phyloP scores from a whole-genome alignment of 805 yeast genomes.

The Clavispora asparagi region DNA sequence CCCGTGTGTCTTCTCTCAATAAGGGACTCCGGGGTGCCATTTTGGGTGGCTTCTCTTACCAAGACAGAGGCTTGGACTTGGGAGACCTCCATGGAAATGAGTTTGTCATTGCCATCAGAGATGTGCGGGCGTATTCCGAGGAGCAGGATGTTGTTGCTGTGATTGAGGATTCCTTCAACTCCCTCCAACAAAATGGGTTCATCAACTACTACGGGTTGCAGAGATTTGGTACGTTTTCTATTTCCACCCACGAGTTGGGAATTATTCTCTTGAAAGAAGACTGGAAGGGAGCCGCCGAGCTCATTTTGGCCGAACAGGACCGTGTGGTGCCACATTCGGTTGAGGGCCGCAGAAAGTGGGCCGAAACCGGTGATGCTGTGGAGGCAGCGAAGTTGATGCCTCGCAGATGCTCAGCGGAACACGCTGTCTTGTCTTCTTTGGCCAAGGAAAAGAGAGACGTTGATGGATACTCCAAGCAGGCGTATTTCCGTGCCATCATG shows the following conservation, averaged over 20 bases:
- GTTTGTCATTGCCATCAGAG: conserved; percentile 78
- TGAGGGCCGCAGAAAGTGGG: conserved; percentile 82
- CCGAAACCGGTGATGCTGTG: conserved; percentile 59
- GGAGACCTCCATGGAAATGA: conserved; percentile 91
- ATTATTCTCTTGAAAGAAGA: conserved; percentile 61
- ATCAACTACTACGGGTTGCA: conserved; percentile 98
- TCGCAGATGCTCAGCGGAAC: conserved; percentile 80
- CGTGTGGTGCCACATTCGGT: conserved; percentile 76
- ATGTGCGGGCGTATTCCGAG: conserved; percentile 43
- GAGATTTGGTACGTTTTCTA: conserved; percentile 92
- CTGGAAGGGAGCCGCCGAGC: conserved; percentile 76
- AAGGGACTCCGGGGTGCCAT: conserved; percentile 69
- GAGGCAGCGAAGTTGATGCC: conserved; percentile 77
- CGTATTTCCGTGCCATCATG: conserved; percentile 78
- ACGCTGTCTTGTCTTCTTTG: conserved; percentile 59
- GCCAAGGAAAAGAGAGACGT: conserved; percentile 45
- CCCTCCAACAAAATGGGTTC: conserved; percentile 67
- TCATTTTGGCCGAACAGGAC: conserved; percentile 81
- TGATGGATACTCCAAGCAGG: conserved; percentile 38
- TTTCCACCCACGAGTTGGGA: conserved; percentile 88
- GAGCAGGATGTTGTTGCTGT: conserved; percentile 37
- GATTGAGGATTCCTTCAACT: conserved; percentile 48
- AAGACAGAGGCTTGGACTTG: conserved; percentile 54
- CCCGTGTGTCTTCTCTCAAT: conserved; percentile 72
- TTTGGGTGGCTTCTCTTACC: conserved; percentile 74